Base-by-base conservation (phyloP, 768 basidiomycete genomes). In the Basidioascus undulatus region DNA sequence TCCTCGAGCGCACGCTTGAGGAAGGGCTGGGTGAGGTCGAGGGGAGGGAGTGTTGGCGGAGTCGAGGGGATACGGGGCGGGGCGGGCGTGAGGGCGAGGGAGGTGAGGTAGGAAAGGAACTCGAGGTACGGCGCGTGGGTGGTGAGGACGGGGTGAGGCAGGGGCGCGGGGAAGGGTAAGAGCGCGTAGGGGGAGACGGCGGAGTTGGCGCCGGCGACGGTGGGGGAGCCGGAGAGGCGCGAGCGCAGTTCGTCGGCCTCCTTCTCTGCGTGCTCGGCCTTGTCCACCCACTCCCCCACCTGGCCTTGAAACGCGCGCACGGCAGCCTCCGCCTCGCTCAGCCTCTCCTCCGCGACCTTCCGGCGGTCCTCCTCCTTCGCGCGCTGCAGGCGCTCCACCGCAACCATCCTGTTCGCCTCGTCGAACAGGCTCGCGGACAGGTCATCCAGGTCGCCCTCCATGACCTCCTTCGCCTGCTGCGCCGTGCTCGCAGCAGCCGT, bases 321-420 rank as follows among this genome's bases (percentile, higher is more conserved):
- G 34, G 45, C 35, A 6, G 28, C 35, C n/a, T 45, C 48, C 11
- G 46, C 41, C 37, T 49, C 46, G 26, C 39, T 39, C 12, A 49
- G 25, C 31, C 39, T 41, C 43, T 50, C 44, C 35, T 53, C 53
- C 19, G 54, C 32, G 12, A 39, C 35, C 5, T 44, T 42, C 40
- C 40, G 47, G 46, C 53, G 53, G 32, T 48, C 47, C 44, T 54
- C 53, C 21, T 51, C 51, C 7, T 44, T 35, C 0, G 76, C 73
- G 27, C 66, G 62, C 13, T 56, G 61, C 44, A 73, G 66, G 13
- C 86, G 69, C 18, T 87, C 89, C 54, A 83, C 78, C 0, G 81
- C 83, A n/a, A 96, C 89, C 92, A 98, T 98, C 6, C 68, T 74
- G 56, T 98, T 96, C 6, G 89, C 89, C 59, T 92, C 77, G 39